Evolutionary conservation across 345 rosid genomes (phyloP), one percentile per base, ranked within the genome.

Genomic region (Orychophragmus violaceus): DNA sequence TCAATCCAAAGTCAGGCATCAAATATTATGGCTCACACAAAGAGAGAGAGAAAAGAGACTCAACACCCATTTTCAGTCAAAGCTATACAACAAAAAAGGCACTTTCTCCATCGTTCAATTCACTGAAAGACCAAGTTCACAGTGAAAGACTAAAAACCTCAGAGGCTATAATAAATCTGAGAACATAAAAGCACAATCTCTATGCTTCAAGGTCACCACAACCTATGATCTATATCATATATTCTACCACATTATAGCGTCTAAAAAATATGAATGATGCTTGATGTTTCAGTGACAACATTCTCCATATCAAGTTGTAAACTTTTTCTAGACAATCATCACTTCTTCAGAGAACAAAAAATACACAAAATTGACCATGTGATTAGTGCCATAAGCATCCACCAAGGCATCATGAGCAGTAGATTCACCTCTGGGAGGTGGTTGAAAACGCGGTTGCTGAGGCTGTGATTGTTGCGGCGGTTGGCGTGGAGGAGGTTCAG

Each of bases 301-400:
- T 12, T 37, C 54, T n/a, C 62, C 19, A 32, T 2, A 66, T 50
- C 12, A 57, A 33, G 50, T 14, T 52, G 18, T n/a, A n/a, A 4
- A 3, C 29, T 42, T 30, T 54, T 45, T 44, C 29, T 23, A 24
- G 7, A 30, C 8, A 28, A 14, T 17, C 33, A 66, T n/a, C n/a
- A n/a, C n/a, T n/a, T n/a, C n/a, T n/a, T 19, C 4, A 33, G 32
- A 32, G 30, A 35, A 36, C 0, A 33, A 32, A 59, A 7, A 27
- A 17, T 5, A 11, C 10, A 54, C 35, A 19, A 10, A 51, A 71
- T 37, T 70, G 32, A 84, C 96, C 91, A 52, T n/a, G n/a, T n/a
- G n/a, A n/a, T n/a, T n/a, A n/a, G n/a, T n/a, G n/a, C n/a, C n/a
- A n/a, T n/a, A n/a, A n/a, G n/a, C n/a, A n/a, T n/a, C n/a, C n/a